Evolutionary conservation across 2,329 filamentous ascomycete genomes (phyloP), one percentile per base, ranked within the genome.

Genomic region (Colletotrichum sansevieriae): DNA sequence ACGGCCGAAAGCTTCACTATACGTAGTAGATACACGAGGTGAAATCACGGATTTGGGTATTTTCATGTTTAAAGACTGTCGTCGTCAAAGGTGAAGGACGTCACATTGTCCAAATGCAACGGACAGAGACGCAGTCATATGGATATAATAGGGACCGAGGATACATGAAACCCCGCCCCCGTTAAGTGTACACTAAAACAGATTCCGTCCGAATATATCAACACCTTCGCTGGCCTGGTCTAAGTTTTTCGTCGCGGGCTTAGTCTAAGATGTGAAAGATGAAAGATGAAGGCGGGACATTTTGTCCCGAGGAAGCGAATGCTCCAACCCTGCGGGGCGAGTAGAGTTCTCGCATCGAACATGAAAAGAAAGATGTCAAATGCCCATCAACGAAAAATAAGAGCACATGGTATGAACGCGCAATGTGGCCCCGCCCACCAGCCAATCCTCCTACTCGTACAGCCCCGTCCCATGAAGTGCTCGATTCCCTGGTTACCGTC

Each of bases 181-280:
- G n/a, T 5, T 15, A 54, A 9, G 37, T 62, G 46, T 62, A 62
- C 59, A 62, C 43, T 51, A 44, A 52, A 60, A 43, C 20, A 54
- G 15, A 43, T 25, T 29, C 61, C 65, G 25, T 43, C 60, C 29
- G 39, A 59, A 47, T 52, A 65, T 49, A 22, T 8, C 11, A 54
- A 68, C 65, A 68, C 65, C 65, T 43, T 39, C 62, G 65, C 62
- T 68, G 41, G 49, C 62, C 65, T 60, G 11, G 41, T 68, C 65
- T 61, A 65, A 44, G 37, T 60, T 65, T 58, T 60, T 58, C 39
- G 41, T 61, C 62, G 56, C 61, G 25, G 49, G 20, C 49, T 65
- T 46, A 49, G 37, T 68, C 65, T 68, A 68, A n/a, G 25, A 15
- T 29, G 11, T 10, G 20, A 20, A 10, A 43, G 20, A 10, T 46